Base-by-base conservation (phyloP, 1,284 basidiomycete genomes). In the Melanopsichium pennsylvanicum region DNA sequence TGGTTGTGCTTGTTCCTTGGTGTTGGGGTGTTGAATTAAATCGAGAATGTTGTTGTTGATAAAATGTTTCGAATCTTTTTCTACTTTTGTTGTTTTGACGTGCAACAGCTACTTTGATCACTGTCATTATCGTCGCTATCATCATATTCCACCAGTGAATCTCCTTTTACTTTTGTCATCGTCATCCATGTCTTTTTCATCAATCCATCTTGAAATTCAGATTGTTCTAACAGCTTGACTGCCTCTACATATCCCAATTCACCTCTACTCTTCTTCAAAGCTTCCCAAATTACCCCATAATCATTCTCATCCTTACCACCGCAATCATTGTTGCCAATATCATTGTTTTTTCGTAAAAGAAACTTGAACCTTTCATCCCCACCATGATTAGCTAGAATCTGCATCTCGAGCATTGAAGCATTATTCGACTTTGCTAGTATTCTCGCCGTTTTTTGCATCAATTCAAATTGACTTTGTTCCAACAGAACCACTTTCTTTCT, bases 371-470 rank as follows among this genome's bases (percentile, higher is more conserved):
- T 71, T 75, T 83, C 77, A 88, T 91, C 64, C 78, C 54, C 83
- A 0, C 90, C 88, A 72, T 93, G 87, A 70, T 93, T 91, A 5
- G 91, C 88, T 5, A 93, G 83, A 58, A 94, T 93, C n/a, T 90
- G 86, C 85, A 91, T 88, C 81, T 92, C 90, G 13, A 93, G 84
- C 60, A 90, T 86, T 0, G 87, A 86, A 5, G 89, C 85, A 72
- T 93, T 91, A 4, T 87, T 86, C 0, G 91, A 89, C 4, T 85
- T 82, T 11, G 85, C 76, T 13, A 93, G 78, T 62, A 90, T 88
- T 7, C 76, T 72, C 0, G 90, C 90, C 0, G 92, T 93, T 58
- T 89, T 87, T 9, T 83, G 82, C 87, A 94, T 92, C 22, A 93
- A 84, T 9, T 85, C 84, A 44, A 81, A 83, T 72, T 90, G 87